Base-by-base conservation (phyloP, 1,284 basidiomycete species). In the Phylloboletellus chloephorus region DNA sequence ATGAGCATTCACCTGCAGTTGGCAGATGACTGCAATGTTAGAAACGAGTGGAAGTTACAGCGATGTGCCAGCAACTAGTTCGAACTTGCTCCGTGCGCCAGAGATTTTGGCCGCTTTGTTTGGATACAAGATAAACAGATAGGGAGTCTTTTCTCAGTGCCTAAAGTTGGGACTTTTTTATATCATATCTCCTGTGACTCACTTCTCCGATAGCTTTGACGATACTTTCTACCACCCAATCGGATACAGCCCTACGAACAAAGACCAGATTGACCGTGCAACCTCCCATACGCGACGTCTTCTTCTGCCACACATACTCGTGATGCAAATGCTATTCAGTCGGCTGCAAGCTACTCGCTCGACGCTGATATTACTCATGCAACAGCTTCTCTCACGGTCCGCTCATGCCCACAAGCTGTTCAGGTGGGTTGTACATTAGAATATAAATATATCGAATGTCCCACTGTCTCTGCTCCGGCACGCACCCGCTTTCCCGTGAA, bases 41-140 rank as follows among this genome's bases (percentile, higher is more conserved):
- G 96, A 37, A 89, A 91, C 52, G 82, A 93, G 36, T 71, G 73
- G 15, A 78, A 84, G 46, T 64, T 97, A 35, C 78, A 89, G 50
- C 70, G 73, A 10, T 81, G 88, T 50, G 79, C 90, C 5, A 79
- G 78, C 45, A 72, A 63, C 21, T 98, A 94, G 89, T 83, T 98
- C 41, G 81, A 86, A 41, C 67, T 91, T 25, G 89, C 90, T 3
- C 8, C 78, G 91, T 15, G 91, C 94, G 7, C 96, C 95, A 0
- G 93, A 97, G 57, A 79, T 98, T 41, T 71, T 90, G 21, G 77
- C 85, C 7, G 87, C 88, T 4, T 99, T 96, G 96, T 74, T 82
- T 29, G 74, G 77, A 46, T 89, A 88, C 2, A 86, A 95, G 47
- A 78, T 76, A 48, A 71, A 77, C 28, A 73, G 79, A 44, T 84